Evolutionary conservation across 306 rosid species (phyloP).

Genomic region (Gillenia trifoliata): DNA sequence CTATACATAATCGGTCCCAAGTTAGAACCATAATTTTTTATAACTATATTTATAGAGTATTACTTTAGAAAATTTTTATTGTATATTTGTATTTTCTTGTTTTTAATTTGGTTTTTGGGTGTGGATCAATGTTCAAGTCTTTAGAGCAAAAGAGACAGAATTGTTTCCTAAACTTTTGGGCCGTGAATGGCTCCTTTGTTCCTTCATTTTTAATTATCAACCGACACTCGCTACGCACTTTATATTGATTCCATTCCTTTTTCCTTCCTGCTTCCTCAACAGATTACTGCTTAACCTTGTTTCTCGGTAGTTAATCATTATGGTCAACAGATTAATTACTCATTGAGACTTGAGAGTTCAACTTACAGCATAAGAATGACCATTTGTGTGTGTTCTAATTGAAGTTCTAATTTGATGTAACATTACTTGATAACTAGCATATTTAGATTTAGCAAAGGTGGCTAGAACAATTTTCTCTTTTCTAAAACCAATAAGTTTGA

Average conservation of each 20-base stretch:
- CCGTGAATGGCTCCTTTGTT: neutral
- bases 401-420: neutral
- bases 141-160: neutral
- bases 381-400: neutral
- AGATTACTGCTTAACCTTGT: neutral
- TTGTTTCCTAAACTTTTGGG: neutral
- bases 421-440: too few relatives aligned
- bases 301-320: neutral
- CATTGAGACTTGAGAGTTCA: neutral
- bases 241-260: neutral
- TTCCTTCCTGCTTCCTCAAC: neutral
- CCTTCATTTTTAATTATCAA: neutral
- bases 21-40: too few relatives aligned
- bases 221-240: neutral
- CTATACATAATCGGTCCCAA: too few relatives aligned
- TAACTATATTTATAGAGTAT: too few relatives aligned
- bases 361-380: neutral
- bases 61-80: too few relatives aligned
- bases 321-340: neutral
- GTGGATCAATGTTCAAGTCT: neutral
- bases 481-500: too few relatives aligned
- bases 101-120: neutral
- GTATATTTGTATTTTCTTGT: neutral
- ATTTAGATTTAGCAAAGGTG: too few relatives aligned
- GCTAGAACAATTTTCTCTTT: too few relatives aligned